These are phyloP conservation scores for Nicotiana rustica DNA, from an alignment of 305 asterid genomes.

Conservation along the genomic window DNA sequence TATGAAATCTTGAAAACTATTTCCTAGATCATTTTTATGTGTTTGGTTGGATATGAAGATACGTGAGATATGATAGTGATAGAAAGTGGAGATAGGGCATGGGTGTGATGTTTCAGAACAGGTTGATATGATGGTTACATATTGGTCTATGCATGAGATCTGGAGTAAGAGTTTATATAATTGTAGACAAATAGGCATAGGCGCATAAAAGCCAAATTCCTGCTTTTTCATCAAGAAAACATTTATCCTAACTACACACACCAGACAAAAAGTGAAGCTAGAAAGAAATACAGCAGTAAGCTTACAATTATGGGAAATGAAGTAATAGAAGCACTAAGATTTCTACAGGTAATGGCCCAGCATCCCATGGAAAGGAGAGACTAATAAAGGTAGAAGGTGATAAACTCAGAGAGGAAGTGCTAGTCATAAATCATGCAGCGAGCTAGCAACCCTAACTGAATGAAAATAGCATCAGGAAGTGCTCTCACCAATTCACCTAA, in stretches of 20 bases:
- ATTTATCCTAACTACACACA: background rate
- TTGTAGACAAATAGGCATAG: background rate
- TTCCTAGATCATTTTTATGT: slow-evolving; percentile 3
- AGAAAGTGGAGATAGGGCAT: slow-evolving; percentile 18
- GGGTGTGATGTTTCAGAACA: background rate
- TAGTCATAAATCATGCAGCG: background rate
- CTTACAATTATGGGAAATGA: slow-evolving; percentile 13
- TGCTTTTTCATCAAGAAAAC: background rate
- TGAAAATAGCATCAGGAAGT: slow-evolving; percentile 23
- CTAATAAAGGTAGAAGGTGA: background rate
- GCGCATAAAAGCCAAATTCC: background rate
- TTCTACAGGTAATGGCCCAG: slow-evolving; percentile 27
- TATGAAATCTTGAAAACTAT: background rate
- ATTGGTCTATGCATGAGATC: background rate
- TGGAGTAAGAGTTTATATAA: slow-evolving; percentile 5
- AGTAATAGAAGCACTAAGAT: background rate
- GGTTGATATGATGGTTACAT: background rate
- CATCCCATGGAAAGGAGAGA: slow-evolving; percentile 18
- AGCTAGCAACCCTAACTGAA: slow-evolving; percentile 8
- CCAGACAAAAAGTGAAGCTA: slow-evolving; percentile 12
- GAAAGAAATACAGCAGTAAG: slow-evolving; percentile 19
- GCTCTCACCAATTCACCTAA: slow-evolving; percentile 62
- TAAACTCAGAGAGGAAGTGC: background rate
- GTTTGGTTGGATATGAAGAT: background rate
- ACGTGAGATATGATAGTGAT: slow-evolving; percentile 15